Evolutionary conservation across 1,284 basidiomycete genomes (phyloP), one percentile per base, ranked within the genome.

Genomic region (Neonothopanus nambi): DNA sequence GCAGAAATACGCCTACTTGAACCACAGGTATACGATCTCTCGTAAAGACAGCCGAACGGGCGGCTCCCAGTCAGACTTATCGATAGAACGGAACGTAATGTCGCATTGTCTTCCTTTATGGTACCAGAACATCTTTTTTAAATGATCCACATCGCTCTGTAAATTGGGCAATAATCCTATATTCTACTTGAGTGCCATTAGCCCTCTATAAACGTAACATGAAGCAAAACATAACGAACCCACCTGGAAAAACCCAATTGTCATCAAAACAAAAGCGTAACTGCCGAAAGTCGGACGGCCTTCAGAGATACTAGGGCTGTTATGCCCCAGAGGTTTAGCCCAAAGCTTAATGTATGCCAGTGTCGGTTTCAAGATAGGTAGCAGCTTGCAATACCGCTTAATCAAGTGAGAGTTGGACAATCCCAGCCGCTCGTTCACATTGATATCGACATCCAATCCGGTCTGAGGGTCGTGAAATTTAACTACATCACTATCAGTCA

Each of bases 251-350:
- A 76, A 76, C 0, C 69, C 78, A 23, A 85, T 74, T 0, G 77
- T 78, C 82, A 85, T 84, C 59, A 85, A 57, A 5, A 73, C 68
- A n/a, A 84, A 63, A 2, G 81, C 70, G 63, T 84, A 85, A 57
- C 82, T 85, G 59, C 77, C 83, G 59, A 84, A 84, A 2, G 76
- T 74, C 2, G 61, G 48, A 0, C 61, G 57, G 9, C 61, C 63
- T 3, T 56, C 52, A 0, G 3, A 53, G 54, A 26, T 45, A n/a
- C 67, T 61, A 1, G 82, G 74, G n/a, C 65, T 63, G 59, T 84
- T 85, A 51, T 83, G 61, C 0, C 71, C 75, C 2, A 72, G 65
- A 9, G 73, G 70, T 51, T 75, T 77, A 3, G 82, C 80, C 83
- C 84, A 86, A 13, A 59, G 52, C 64, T 85, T 85, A 59, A 85